Evolutionary conservation across 768 basidiomycete species (phyloP).

Genomic region (Pulveroboletus sp.): DNA sequence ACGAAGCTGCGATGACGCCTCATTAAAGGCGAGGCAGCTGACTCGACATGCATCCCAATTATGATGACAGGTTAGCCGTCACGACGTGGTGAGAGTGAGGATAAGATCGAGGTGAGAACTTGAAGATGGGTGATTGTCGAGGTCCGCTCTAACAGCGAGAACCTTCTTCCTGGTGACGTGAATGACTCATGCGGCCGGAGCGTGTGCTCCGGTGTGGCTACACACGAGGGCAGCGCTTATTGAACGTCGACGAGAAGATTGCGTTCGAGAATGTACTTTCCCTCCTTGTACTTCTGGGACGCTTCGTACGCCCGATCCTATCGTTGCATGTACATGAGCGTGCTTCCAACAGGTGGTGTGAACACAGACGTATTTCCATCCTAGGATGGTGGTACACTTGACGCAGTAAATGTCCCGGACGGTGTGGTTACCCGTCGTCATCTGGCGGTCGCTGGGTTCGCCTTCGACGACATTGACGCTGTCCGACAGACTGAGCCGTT

Average conservation of each 20-base stretch:
- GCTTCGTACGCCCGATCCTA: conserved; percentile 90
- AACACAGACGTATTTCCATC: conserved; percentile 91
- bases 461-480: conserved; percentile 93
- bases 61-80: conserved; percentile 23
- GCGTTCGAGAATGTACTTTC: conserved; percentile 95
- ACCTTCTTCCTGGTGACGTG: conserved; percentile 3
- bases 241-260: conserved; percentile 85
- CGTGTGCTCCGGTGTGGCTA: conserved; percentile 5
- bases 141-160: conserved; percentile 16
- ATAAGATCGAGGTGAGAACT: conserved; percentile 12
- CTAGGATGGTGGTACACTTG: conserved; percentile 82
- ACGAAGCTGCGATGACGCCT: background rate
- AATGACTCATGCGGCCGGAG: conserved; percentile 5
- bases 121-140: conserved; percentile 10
- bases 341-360: background rate
- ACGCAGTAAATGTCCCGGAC: conserved; percentile 93
- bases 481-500: conserved; percentile 9
- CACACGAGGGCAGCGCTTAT: conserved; percentile 33
- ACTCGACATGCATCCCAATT: conserved; percentile 20
- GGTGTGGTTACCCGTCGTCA: conserved; percentile 96
- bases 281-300: conserved; percentile 96
- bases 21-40: conserved; percentile 6
- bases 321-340: conserved; percentile 4
- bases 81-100: conserved; percentile 13
- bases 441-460: conserved; percentile 83